These are phyloP conservation scores for Xanthoparmelia taractica DNA, from an alignment of 495 filamentous ascomycete species.

Conservation along the genomic window DNA sequence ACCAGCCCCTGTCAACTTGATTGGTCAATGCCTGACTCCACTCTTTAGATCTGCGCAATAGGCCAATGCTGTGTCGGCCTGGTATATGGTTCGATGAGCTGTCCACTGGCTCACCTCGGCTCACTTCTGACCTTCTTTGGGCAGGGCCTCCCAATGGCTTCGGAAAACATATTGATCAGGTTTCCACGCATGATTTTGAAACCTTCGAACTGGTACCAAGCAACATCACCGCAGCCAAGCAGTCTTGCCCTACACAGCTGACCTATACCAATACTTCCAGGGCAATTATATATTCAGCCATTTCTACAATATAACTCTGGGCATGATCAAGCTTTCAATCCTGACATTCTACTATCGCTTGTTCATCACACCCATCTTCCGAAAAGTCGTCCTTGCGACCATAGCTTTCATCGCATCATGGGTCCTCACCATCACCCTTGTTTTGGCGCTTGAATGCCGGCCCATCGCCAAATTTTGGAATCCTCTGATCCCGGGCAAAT, in stretches of 20 bases:
- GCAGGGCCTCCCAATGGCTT: slow-evolving; percentile 26
- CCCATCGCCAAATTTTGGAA: slow-evolving; percentile 35
- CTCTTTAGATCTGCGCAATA: not conserved
- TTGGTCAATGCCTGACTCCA: not conserved
- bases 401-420: slow-evolving; percentile 17
- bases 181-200: slow-evolving; percentile 15
- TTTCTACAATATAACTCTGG: slow-evolving; percentile 18
- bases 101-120: not conserved
- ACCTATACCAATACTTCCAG: not conserved
- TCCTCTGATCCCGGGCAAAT: slow-evolving; percentile 21
- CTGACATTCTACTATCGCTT: slow-evolving; percentile 31
- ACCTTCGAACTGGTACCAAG: slow-evolving; percentile 21
- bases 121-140: slow-evolving; percentile 7
- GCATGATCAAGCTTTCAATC: slow-evolving; percentile 32
- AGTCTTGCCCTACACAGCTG: not conserved
- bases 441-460: slow-evolving; percentile 27
- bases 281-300: slow-evolving; percentile 10
- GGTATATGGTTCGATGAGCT: not conserved
- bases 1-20: not conserved
- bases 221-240: not conserved
- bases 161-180: slow-evolving; percentile 21
- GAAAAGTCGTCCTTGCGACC: slow-evolving; percentile 18
- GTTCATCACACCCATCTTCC: slow-evolving; percentile 27
- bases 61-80: slow-evolving; percentile 1
- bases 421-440: slow-evolving; percentile 22